Percentiles rank a stretch among this genome's conserved stretches.
These are phyloP conservation scores for Gentiana dahurica DNA, from an alignment of 257 asterid species.

Conservation along the genomic window DNA sequence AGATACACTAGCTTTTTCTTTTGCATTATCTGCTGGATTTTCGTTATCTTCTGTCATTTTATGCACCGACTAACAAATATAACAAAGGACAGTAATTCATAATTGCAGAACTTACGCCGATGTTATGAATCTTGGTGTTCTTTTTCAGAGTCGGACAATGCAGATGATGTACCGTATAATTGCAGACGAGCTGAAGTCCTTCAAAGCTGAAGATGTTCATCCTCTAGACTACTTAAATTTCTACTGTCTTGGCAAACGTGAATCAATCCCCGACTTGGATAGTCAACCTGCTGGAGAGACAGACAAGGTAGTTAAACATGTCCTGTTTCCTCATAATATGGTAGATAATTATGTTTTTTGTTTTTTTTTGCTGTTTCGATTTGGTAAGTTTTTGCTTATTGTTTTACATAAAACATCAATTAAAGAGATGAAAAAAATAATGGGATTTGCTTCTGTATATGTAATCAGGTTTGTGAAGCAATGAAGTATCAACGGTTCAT, in stretches of 20 bases:
- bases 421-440: neutral
- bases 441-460: neutral
- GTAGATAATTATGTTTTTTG: neutral
- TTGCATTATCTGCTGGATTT: too few species aligned
- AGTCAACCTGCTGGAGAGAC: constrained; percentile 32
- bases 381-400: neutral
- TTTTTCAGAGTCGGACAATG: constrained; percentile 65
- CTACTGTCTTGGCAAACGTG: constrained; percentile 88
- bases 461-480: constrained; percentile 36
- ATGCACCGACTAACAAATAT: too few species aligned
- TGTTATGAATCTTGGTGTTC: neutral
- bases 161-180: constrained; percentile 69
- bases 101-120: too few species aligned
- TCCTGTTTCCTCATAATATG: constrained; percentile 1
- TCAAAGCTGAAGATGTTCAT: constrained; percentile 42
- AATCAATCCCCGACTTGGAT: constrained; percentile 27
- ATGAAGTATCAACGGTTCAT: constrained; percentile 63
- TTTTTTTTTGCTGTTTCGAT: neutral
- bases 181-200: constrained; percentile 58
- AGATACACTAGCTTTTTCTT: too few species aligned
- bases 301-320: constrained; percentile 42
- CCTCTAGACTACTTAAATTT: constrained; percentile 80
- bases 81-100: too few species aligned
- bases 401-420: neutral
- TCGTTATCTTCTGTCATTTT: too few species aligned